Evolutionary conservation across 371 early-diverging fungal genomes (phyloP), one percentile per base, ranked within the genome.

Genomic region (Mortierella sp.): DNA sequence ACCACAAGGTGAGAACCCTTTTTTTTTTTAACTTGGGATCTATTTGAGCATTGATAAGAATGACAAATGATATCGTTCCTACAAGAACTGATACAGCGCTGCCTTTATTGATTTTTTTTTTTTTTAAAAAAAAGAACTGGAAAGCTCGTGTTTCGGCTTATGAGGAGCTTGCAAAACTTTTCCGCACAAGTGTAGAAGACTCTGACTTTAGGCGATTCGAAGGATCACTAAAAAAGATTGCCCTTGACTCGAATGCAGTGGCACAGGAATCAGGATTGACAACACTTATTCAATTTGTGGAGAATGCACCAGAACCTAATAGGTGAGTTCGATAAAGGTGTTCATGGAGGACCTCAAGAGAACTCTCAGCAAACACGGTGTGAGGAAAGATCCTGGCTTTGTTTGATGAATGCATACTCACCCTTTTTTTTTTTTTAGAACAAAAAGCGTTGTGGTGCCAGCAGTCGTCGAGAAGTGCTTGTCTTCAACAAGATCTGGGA

Each of bases 121-220:
- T 68, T n/a, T 70, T 59, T 31, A 49, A 54, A 67, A 59, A 35
- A 32, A 81, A 97, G 97, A 82, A 89, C 45, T 98, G 98, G 98
- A 98, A 98, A 83, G 98, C 96, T 29, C 93, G 98, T 69, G 86
- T 93, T 57, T 89, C 86, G 28, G 98, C 94, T 17, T 98, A 96
- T 84, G 93, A 92, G 43, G 95, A 96, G 64, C 85, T 96, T 31
- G 86, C 90, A 23, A 89, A 91, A 59, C 68, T 89, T 49, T 92
- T 96, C 60, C 84, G 84, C 40, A 89, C 83, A 54, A 86, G 90
- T 57, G 89, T 89, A 58, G 86, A 89, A 19, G 86, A 87, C 54
- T 83, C 84, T 8, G 93, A 91, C 66, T 98, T 93, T 79, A 69
- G 85, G 28, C 89, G 88, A 32, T 95, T 88, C 72, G 92, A 91